Conservation (phyloP, 2,329 filamentous ascomycete species). For the Alternaria postmessia region DNA sequence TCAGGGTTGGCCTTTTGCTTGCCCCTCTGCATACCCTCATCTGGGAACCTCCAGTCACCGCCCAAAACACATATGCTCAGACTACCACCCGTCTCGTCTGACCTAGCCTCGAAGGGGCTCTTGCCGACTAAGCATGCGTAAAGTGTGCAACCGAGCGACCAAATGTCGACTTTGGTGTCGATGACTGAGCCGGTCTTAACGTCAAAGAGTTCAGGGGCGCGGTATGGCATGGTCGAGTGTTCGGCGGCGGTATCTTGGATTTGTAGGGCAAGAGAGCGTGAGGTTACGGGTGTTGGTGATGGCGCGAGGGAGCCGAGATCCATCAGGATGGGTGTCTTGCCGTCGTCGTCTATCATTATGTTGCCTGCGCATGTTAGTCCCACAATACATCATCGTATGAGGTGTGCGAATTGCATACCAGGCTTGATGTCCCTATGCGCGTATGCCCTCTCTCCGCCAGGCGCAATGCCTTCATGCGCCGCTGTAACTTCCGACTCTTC, state of each 20-base stretch:
- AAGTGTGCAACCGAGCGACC: constrained; percentile 96
- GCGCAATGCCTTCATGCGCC: constrained; percentile 71
- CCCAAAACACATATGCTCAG: constrained; percentile 91
- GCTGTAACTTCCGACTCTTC: constrained; percentile 76
- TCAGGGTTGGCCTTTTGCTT: constrained; percentile 60
- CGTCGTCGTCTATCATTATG: constrained; percentile 97
- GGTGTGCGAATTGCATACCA: constrained; percentile 63
- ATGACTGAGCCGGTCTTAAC: constrained; percentile 92
- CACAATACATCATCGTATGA: too few species aligned
- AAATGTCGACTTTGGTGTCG: constrained; percentile 97
- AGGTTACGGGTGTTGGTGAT: constrained; percentile 88
- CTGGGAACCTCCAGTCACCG: constrained; percentile 96
- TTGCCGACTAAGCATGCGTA: constrained; percentile 97
- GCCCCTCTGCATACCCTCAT: constrained; percentile 71
- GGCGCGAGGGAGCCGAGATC: constrained; percentile 91
- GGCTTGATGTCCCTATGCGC: constrained; percentile 98
- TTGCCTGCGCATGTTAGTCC: constrained; percentile 65
- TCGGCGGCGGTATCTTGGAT: constrained; percentile 95
- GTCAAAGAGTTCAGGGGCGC: constrained; percentile 96
- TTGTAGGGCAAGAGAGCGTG: constrained; percentile 85
- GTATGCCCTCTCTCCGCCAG: constrained; percentile 78
- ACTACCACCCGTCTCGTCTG: constrained; percentile 93
- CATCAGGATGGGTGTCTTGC: constrained; percentile 91
- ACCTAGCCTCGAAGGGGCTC: constrained; percentile 93
- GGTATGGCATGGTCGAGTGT: constrained; percentile 98